Evolutionary conservation across 1,284 basidiomycete species (phyloP).

Genomic region (Sporisorium sorghi): DNA sequence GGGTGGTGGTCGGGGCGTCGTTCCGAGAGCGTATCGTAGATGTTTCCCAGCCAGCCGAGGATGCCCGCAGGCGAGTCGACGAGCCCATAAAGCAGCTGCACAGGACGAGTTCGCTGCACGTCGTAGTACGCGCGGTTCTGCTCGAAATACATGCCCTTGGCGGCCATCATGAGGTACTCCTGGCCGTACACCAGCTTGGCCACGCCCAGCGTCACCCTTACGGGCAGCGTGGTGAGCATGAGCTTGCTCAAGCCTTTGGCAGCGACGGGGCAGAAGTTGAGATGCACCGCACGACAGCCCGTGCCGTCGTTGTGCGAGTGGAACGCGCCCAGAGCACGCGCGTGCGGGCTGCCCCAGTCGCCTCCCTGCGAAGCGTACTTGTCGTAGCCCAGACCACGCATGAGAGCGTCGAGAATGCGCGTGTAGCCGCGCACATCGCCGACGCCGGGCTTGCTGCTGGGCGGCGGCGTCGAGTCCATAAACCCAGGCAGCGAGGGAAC

Average conservation of each 20-base stretch:
- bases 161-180: conserved; percentile 38
- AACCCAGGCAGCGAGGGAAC: conserved; percentile 62
- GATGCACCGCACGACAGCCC: conserved; percentile 57
- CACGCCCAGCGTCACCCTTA: conserved; percentile 35
- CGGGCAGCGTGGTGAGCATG: conserved; percentile 39
- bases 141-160: conserved; percentile 43
- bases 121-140: conserved; percentile 54
- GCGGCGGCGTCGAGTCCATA: conserved; percentile 54
- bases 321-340: conserved; percentile 41
- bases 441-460: conserved; percentile 34
- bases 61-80: conserved; percentile 57
- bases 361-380: conserved; percentile 60
- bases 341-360: conserved; percentile 61
- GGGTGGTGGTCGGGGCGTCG: conserved; percentile 24
- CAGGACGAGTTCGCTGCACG: conserved; percentile 45
- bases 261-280: conserved; percentile 61
- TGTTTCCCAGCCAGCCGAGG: conserved; percentile 55
- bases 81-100: conserved; percentile 49
- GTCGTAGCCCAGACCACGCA: conserved; percentile 55
- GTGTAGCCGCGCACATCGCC: conserved; percentile 51
- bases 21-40: conserved; percentile 41
- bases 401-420: conserved; percentile 56
- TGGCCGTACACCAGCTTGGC: conserved; percentile 45
- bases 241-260: conserved; percentile 43
- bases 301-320: conserved; percentile 51